phyloP scores from a whole-genome alignment of 768 basidiomycete species.

The Mycena venus region DNA sequence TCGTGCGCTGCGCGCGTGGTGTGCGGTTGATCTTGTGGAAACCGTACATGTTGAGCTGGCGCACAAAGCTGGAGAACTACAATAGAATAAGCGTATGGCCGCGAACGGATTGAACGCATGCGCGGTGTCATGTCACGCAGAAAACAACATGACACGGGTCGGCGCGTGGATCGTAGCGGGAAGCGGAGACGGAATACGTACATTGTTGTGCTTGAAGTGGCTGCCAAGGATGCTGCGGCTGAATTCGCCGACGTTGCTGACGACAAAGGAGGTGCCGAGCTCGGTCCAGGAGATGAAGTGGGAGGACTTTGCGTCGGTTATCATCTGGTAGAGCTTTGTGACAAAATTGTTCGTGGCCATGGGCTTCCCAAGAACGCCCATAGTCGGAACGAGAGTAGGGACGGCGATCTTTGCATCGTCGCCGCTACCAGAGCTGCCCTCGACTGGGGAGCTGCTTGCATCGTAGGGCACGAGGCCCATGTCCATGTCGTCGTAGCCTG shows the following conservation, averaged over 20 bases:
- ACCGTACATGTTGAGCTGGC: constrained; percentile 97
- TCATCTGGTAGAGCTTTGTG: constrained; percentile 92
- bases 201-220: constrained; percentile 94
- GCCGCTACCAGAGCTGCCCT: constrained; percentile 61
- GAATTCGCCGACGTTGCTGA: constrained; percentile 89
- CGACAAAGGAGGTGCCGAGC: constrained; percentile 86
- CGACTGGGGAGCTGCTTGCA: constrained; percentile 54
- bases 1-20: constrained; percentile 86
- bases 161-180: constrained; percentile 16
- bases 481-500: constrained; percentile 72
- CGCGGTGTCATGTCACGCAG: neutral
- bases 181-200: constrained; percentile 50
- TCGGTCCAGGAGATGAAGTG: constrained; percentile 90
- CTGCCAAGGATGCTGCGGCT: constrained; percentile 86
- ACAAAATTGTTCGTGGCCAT: constrained; percentile 87
- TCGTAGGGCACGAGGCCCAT: constrained; percentile 54
- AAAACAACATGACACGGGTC: constrained; percentile 17
- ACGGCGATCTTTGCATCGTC: constrained; percentile 37
- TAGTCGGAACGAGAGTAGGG: constrained; percentile 47
- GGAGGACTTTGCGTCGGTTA: constrained; percentile 84
- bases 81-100: constrained; percentile 13
- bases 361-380: constrained; percentile 76
- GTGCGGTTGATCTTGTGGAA: constrained; percentile 96
- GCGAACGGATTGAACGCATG: neutral
- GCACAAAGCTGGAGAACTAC: constrained; percentile 93